Percentiles rank a stretch among this genome's conserved stretches.
Conservation (phyloP, 306 rosid genomes). For the Inga leiocalycina region DNA sequence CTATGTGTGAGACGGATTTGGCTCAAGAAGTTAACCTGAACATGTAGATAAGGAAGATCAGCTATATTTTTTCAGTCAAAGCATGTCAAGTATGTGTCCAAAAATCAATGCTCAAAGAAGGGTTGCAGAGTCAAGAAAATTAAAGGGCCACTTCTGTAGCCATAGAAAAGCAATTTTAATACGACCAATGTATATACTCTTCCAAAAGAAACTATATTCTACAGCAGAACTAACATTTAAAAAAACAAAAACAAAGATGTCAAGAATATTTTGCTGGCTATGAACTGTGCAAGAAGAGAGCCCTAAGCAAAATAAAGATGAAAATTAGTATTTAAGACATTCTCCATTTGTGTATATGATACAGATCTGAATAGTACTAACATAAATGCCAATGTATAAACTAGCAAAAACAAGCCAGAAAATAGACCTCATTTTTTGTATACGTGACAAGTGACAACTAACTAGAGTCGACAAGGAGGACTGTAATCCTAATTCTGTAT, state of each 20-base stretch:
- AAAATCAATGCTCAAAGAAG: background rate
- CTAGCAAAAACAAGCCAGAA: background rate
- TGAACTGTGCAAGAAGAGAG: background rate
- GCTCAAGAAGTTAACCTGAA: slow-evolving; percentile 90
- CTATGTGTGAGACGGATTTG: slow-evolving; percentile 76
- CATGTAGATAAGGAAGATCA: slow-evolving; percentile 25
- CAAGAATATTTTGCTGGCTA: background rate
- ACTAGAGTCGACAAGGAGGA: background rate
- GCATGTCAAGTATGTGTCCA: background rate
- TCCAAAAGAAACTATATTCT: background rate
- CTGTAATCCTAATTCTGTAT: background rate
- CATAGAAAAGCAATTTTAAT: slow-evolving; percentile 12
- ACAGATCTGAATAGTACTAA: background rate
- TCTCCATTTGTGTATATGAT: background rate
- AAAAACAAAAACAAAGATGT: background rate
- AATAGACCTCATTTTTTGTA: background rate
- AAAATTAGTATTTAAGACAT: background rate
- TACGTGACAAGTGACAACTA: background rate
- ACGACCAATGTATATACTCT: background rate
- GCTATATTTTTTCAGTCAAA: slow-evolving; percentile 5
- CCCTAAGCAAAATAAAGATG: background rate
- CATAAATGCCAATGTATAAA: background rate
- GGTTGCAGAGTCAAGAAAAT: background rate
- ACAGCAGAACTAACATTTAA: background rate
- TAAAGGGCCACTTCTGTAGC: background rate